Conservation (phyloP, 768 basidiomycete species). For the Heimioporus sp. region DNA sequence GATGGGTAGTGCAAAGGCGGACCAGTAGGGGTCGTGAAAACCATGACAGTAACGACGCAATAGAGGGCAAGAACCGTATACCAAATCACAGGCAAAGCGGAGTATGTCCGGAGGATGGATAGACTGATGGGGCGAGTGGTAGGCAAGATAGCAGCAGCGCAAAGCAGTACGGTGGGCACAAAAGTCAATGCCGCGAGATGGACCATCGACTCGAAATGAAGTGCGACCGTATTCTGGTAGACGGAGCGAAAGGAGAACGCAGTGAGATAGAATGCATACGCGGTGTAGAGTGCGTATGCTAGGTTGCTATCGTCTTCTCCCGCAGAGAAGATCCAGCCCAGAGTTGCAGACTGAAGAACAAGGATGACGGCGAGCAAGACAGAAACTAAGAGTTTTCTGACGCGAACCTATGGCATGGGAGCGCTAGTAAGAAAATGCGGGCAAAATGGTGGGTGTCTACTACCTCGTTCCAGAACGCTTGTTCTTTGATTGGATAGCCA, state of each 20-base stretch:
- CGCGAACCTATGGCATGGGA: constrained; percentile 45
- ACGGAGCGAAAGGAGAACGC: constrained; percentile 52
- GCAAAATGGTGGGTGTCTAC: constrained; percentile 14
- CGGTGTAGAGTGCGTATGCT: constrained; percentile 44
- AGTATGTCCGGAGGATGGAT: constrained; percentile 19
- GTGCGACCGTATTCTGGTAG: constrained; percentile 37
- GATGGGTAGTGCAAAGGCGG: constrained; percentile 74
- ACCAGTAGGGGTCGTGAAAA: constrained; percentile 59
- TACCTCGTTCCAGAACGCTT: constrained; percentile 58
- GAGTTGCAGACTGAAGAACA: constrained; percentile 47
- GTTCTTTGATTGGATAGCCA: constrained; percentile 62
- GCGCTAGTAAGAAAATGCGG: neutral
- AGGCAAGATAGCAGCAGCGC: constrained; percentile 57
- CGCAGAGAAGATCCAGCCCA: constrained; percentile 46
- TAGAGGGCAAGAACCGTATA: constrained; percentile 53
- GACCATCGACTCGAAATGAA: constrained; percentile 48
- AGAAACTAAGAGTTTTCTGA: constrained; percentile 54
- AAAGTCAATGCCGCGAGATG: constrained; percentile 61
- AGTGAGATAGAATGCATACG: constrained; percentile 60
- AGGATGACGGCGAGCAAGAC: constrained; percentile 46
- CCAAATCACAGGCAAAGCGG: constrained; percentile 42
- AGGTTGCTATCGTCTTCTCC: constrained; percentile 32
- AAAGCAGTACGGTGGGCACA: constrained; percentile 45
- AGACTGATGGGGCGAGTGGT: constrained; percentile 35
- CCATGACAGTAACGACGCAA: constrained; percentile 40